A percentile compares a stretch with the other conserved stretches of the same genome.
phyloP scores from a whole-genome alignment of 805 yeast genomes.

The Candida ovalis region DNA sequence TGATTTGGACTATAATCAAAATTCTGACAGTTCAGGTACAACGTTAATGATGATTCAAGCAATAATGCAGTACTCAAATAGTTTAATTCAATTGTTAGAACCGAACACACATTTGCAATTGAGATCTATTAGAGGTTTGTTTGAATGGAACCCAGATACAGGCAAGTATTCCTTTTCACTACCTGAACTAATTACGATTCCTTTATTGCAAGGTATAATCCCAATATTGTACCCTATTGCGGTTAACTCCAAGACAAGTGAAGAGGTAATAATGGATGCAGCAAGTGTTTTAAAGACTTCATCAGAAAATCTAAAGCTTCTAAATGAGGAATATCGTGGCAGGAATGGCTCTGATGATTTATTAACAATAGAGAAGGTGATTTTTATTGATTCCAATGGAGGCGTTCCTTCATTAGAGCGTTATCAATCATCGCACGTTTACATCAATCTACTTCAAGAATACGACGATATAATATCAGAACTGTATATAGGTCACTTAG shows the following conservation, averaged over 20 bases:
- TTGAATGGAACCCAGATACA: slow-evolving; percentile 26
- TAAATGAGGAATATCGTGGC: slow-evolving; percentile 18
- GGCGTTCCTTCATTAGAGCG: slow-evolving; percentile 90
- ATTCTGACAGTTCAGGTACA: no score
- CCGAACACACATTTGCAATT: slow-evolving; percentile 18
- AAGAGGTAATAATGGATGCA: slow-evolving; percentile 34
- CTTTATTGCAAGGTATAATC: slow-evolving; percentile 38
- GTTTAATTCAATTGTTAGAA: slow-evolving; percentile 19
- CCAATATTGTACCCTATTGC: slow-evolving; percentile 67
- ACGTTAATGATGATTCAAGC: slow-evolving; percentile 15
- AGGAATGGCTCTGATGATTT: slow-evolving; percentile 29
- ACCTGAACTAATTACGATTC: slow-evolving; percentile 38
- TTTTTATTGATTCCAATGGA: slow-evolving; percentile 76
- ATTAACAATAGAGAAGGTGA: slow-evolving; percentile 72
- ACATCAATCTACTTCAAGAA: slow-evolving; percentile 82
- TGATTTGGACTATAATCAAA: slow-evolving; percentile 35
- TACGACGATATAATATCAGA: slow-evolving; percentile 62
- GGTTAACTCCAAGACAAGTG: slow-evolving; percentile 32
- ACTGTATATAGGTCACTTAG: slow-evolving; percentile 52
- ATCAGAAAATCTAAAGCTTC: slow-evolving; percentile 30
- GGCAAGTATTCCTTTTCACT: slow-evolving; percentile 23
- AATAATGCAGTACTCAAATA: slow-evolving; percentile 21
- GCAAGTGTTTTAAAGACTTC: slow-evolving; percentile 39
- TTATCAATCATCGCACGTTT: slow-evolving; percentile 77
- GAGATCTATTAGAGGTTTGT: slow-evolving; percentile 35